Evolutionary conservation across 1,139 yeast species (phyloP).

Genomic region (Oligophagozyma castellii): DNA sequence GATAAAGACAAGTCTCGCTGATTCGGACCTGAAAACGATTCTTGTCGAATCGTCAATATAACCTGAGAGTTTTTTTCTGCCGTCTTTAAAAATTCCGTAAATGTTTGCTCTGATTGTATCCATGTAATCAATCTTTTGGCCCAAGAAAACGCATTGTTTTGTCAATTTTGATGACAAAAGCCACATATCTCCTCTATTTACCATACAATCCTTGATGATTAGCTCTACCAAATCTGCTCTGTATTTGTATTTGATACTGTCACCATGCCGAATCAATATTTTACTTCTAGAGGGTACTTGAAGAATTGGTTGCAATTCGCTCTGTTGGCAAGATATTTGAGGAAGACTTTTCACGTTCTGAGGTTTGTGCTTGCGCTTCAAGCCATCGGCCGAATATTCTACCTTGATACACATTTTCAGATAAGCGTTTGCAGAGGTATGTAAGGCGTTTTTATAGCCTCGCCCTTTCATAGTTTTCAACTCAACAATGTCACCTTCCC

Average conservation of each 20-base stretch:
- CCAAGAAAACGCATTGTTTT: constrained; percentile 50
- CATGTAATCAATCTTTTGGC: constrained; percentile 52
- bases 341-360: no score
- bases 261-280: constrained; percentile 41
- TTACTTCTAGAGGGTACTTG: constrained; percentile 57
- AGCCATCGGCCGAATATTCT: no score
- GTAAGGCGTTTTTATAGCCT: no score
- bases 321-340: no score
- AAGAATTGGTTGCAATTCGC: constrained; percentile 45
- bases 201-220: constrained; percentile 62
- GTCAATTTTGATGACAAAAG: constrained; percentile 49
- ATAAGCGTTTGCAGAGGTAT: no score
- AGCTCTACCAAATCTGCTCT: constrained; percentile 77
- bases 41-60: constrained; percentile 66
- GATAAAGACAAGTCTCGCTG: constrained; percentile 70
- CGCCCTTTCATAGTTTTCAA: no score
- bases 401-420: no score
- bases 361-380: no score
- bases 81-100: constrained; percentile 55
- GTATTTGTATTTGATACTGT: constrained; percentile 32
- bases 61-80: constrained; percentile 48
- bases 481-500: no score
- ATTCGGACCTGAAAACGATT: constrained; percentile 76
- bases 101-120: constrained; percentile 53
- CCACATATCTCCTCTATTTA: constrained; percentile 95